Conservation (phyloP, 2,329 filamentous ascomycete species). For the Phialemoniopsis sp. region DNA sequence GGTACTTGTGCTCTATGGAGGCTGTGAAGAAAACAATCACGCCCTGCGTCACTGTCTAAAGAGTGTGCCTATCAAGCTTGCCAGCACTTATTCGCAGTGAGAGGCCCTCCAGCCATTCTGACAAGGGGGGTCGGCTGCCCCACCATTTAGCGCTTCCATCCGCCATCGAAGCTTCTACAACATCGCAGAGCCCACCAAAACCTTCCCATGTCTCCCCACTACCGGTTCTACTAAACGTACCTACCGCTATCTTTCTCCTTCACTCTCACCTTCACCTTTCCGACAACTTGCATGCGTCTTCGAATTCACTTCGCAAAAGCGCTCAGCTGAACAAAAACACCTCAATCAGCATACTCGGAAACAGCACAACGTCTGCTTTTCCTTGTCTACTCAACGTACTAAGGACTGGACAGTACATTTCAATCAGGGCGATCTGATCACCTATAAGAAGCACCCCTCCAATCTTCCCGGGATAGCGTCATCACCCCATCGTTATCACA, state of each 20-base stretch:
- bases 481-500: neutral
- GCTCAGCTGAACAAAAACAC: neutral
- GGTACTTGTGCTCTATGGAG: too few relatives aligned
- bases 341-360: too few relatives aligned
- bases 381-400: too few relatives aligned
- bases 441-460: neutral
- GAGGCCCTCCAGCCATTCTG: too few relatives aligned
- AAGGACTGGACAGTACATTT: too few relatives aligned
- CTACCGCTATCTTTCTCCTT: neutral
- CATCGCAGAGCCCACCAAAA: neutral
- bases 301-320: neutral
- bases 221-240: neutral
- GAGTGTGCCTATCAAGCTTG: too few relatives aligned
- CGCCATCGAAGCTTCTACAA: slow-evolving; percentile 8
- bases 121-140: too few relatives aligned
- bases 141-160: neutral
- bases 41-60: too few relatives aligned
- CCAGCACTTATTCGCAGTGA: too few relatives aligned
- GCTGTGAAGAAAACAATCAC: too few relatives aligned
- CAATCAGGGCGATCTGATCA: neutral
- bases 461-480: neutral
- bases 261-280: neutral
- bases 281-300: neutral
- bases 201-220: neutral
- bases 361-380: too few relatives aligned